Evolutionary conservation across 2,329 filamentous ascomycete genomes (phyloP), one percentile per base, ranked within the genome.

Genomic region (Monosporascus sp.): DNA sequence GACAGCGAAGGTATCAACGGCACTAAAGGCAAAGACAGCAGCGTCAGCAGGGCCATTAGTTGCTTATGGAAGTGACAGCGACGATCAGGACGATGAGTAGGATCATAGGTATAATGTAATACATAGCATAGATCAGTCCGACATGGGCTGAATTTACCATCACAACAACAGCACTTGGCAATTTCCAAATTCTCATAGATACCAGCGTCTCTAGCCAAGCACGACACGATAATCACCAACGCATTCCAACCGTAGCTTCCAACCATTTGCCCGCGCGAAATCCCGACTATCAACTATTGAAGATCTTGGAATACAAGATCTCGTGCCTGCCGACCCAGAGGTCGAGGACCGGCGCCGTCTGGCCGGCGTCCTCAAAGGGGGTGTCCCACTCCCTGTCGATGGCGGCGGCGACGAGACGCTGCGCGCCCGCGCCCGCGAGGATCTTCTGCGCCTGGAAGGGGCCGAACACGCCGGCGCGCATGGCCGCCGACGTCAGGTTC

Each of bases 61-160:
- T 20, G 88, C 81, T 25, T 99, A 99, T 65, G 91, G 85, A 52
- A 97, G 90, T 68, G 91, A 96, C 71, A 89, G 91, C 66, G 92
- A 96, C 55, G 88, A 77, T 52, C 73, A 78, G 65, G 72, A 70
- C 38, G 11, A 34, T 34, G 38, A 46, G 42, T 46, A 46, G 24
- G 22, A 64, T 68, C 55, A 57, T 62, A 63, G 54, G 65, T 49
- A 53, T 58, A 51, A 52, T 36, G 50, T 53, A 52, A 49, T 39
- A 47, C 36, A 47, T 15, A 54, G 47, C 14, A 44, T 31, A 47
- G 42, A 46, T n/a, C 27, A 46, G 46, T 27, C 52, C 5, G 37
- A 47, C 17, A 27, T 45, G 34, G 15, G 37, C 18, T 48, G 22
- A 7, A 37, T 55, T 54, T 60, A 60, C 52, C 57, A 56, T 41